phyloP scores from a whole-genome alignment of 1,284 basidiomycete species.

The Abortiporus biennis region DNA sequence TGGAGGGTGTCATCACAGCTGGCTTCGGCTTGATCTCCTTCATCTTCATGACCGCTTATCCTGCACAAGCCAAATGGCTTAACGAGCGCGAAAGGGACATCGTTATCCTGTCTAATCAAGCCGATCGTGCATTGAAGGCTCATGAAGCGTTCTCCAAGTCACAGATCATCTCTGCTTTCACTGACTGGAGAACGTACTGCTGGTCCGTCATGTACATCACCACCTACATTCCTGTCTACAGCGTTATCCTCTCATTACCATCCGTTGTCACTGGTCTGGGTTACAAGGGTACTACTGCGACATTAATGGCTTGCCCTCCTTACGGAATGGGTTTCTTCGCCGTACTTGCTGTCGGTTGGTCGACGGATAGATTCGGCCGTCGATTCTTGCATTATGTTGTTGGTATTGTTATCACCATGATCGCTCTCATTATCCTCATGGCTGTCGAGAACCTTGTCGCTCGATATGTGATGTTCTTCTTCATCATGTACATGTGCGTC shows the following conservation, averaged over 20 bases:
- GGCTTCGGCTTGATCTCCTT: conserved; percentile 33
- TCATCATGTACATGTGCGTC: conserved; percentile 28
- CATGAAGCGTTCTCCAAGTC: conserved; percentile 22
- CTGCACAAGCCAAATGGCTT: conserved; percentile 30
- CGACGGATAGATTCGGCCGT: conserved; percentile 28
- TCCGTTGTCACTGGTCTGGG: conserved; percentile 31
- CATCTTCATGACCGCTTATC: conserved; percentile 35
- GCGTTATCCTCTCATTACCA: conserved; percentile 23
- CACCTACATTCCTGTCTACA: conserved; percentile 27
- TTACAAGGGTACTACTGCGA: conserved; percentile 23
- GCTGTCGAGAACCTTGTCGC: conserved; percentile 28
- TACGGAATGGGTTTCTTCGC: conserved; percentile 23
- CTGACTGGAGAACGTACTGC: conserved; percentile 38
- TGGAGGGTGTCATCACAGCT: conserved; percentile 42
- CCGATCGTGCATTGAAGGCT: conserved; percentile 22
- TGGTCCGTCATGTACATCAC: conserved; percentile 61
- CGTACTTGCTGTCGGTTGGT: conserved; percentile 19
- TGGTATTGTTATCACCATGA: conserved; percentile 43
- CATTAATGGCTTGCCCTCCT: conserved; percentile 27
- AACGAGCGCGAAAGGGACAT: conserved; percentile 24
- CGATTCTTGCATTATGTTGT: conserved; percentile 57
- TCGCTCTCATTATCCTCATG: conserved; percentile 62
- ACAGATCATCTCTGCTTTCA: conserved; percentile 26
- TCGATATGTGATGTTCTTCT: conserved; percentile 28
- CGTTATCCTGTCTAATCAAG: conserved; percentile 30